Conservation (phyloP, 441 rosid genomes). For the Populus hybrid region DNA sequence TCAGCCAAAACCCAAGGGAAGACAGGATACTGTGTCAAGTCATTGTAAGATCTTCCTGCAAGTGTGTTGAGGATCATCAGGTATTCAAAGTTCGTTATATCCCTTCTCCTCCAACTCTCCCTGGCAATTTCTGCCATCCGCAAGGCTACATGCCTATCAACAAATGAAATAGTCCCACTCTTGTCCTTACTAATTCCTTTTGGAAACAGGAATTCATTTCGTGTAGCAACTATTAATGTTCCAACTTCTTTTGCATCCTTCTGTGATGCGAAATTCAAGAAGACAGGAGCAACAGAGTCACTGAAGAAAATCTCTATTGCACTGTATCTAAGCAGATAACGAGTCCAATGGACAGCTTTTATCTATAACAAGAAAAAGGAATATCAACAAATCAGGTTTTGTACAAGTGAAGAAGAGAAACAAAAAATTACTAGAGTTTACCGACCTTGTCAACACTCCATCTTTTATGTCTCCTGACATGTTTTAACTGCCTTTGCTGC, state of each 20-base stretch:
- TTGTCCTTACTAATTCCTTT: slow-evolving; percentile 86
- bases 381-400: slow-evolving; percentile 23
- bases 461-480: slow-evolving; percentile 87
- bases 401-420: slow-evolving; percentile 19
- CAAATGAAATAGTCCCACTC: slow-evolving; percentile 72
- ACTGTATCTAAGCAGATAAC: slow-evolving; percentile 95
- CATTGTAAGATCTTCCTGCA: slow-evolving; percentile 97
- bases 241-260: slow-evolving; percentile 96
- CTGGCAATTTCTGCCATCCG: slow-evolving; percentile 97
- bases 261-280: slow-evolving; percentile 74
- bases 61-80: slow-evolving; percentile 92
- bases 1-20: slow-evolving; percentile 99
- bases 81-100: slow-evolving; percentile 95
- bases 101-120: slow-evolving; percentile 98
- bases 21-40: slow-evolving; percentile 96
- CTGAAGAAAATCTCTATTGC: slow-evolving; percentile 85
- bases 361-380: slow-evolving; percentile 48
- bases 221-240: slow-evolving; percentile 73
- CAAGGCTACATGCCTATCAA: slow-evolving; percentile 82
- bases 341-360: slow-evolving; percentile 91
- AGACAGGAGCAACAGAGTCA: slow-evolving; percentile 73
- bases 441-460: slow-evolving; percentile 88
- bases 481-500: slow-evolving; percentile 52
- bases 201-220: slow-evolving; percentile 87
- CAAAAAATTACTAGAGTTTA: slow-evolving; percentile 12